Conservation (phyloP, 495 filamentous ascomycete genomes). For the Chlorociboria aeruginascens region DNA sequence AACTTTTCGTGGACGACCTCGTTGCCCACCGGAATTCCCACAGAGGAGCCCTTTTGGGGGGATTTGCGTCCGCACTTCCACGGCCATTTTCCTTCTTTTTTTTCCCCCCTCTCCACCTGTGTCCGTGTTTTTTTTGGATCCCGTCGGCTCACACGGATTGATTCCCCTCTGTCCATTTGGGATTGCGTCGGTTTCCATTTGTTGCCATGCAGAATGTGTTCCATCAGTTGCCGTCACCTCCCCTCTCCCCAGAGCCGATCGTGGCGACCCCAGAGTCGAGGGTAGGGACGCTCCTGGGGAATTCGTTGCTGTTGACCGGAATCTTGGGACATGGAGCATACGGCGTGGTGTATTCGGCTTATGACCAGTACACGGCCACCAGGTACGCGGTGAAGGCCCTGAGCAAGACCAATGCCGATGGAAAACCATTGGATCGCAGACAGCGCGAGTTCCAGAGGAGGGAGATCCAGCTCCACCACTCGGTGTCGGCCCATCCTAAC, state of each 20-base stretch:
- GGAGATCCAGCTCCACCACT: slow-evolving; percentile 85
- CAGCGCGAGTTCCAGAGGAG: slow-evolving; percentile 84
- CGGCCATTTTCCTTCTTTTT: slow-evolving; percentile 5
- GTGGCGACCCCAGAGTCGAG: slow-evolving; percentile 17
- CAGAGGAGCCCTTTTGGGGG: neutral
- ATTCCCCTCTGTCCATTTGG: slow-evolving; percentile 7
- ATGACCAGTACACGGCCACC: slow-evolving; percentile 71
- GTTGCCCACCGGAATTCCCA: too few relatives aligned
- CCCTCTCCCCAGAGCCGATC: slow-evolving; percentile 8
- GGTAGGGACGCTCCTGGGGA: slow-evolving; percentile 17
- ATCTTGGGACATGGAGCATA: slow-evolving; percentile 93
- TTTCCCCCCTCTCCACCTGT: too few relatives aligned
- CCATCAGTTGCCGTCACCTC: slow-evolving; percentile 1
- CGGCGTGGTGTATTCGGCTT: slow-evolving; percentile 88
- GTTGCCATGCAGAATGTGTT: slow-evolving; percentile 14
- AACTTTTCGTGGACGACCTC: too few relatives aligned
- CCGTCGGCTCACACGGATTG: neutral
- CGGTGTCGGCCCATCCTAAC: slow-evolving; percentile 79
- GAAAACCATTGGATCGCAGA: slow-evolving; percentile 68
- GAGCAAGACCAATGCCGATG: slow-evolving; percentile 62
- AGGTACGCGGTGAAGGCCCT: slow-evolving; percentile 94
- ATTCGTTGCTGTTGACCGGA: slow-evolving; percentile 13
- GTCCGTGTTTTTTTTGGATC: slow-evolving; percentile 9
- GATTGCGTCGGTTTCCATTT: slow-evolving; percentile 14
- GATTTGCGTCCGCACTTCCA: neutral